Base-by-base conservation (phyloP, 225 moss, liverwort and hornwort genomes). In the Lunularia cruciata region DNA sequence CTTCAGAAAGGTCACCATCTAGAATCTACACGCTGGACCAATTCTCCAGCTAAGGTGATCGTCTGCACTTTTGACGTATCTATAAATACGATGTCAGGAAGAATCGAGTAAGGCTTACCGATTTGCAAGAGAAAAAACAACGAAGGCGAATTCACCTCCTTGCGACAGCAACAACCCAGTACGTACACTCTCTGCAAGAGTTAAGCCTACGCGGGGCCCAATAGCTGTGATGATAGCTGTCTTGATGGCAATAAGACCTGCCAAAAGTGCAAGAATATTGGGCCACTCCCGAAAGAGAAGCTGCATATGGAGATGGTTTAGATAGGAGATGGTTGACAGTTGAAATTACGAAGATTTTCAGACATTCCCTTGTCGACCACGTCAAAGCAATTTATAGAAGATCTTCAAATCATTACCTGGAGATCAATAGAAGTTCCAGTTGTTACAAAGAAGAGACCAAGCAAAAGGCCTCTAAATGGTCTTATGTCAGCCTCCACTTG, bases 401-500 rank as follows among this genome's bases (percentile, higher is more conserved):
- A n/a, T 40, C 10, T 26, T 11, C 18, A 30, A 19, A 30, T 0
- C 56, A 31, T 65, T 47, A 92, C 96, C 96, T 84, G 86, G 73
- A 98, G 89, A 75, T 98, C 98, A 26, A 98, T 93, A 19, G 98
- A 93, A 19, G 91, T 98, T 67, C 98, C 98, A 11, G 98, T 98
- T 51, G 98, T 98, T 38, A 98, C 89, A 28, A 98, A 98, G 70
- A 98, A 98, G 42, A 98, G 91, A 72, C 98, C 98, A 33, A 98
- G 81, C 8, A 98, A 75, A 51, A 98, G 86, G 63, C 98, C 98
- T 72, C 98, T 87, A 71, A 98, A 98, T 23, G 98, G 98, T 77
- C 93, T 79, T 38, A 98, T 98, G 78, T 98, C 98, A 58, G 98
- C 93, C 80, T 98, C 98, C 74, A 98, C 98, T 83, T 98, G 98